phyloP scores from a whole-genome alignment of 2,329 filamentous ascomycete species.

The Aspergillus sp. region DNA sequence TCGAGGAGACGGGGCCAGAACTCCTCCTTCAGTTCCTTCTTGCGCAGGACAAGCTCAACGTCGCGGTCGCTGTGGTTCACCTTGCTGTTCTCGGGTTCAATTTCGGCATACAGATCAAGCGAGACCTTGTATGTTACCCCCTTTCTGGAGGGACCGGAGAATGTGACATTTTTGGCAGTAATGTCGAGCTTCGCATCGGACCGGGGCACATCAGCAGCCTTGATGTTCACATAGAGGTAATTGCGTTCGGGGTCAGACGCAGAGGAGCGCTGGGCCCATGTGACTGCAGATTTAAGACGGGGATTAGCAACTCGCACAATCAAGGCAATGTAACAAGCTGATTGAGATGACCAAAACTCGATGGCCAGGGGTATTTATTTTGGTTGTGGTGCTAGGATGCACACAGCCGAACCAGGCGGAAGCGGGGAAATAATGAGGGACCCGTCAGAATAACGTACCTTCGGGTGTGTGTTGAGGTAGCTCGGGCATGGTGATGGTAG shows the following conservation, averaged over 20 bases:
- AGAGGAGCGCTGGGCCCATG: slow-evolving; percentile 97
- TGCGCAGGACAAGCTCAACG: slow-evolving; percentile 86
- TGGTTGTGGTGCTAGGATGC: slow-evolving; percentile 6
- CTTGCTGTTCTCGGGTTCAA: slow-evolving; percentile 81
- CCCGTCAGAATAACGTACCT: slow-evolving; percentile 38
- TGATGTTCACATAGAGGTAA: slow-evolving; percentile 90
- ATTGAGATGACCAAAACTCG: slow-evolving; percentile 4
- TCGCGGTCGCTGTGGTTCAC: slow-evolving; percentile 85
- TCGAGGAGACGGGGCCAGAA: slow-evolving; percentile 96
- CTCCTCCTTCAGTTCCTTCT: slow-evolving; percentile 93
- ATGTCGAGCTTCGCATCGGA: slow-evolving; percentile 79
- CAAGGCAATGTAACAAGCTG: neutral
- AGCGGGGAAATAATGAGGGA: slow-evolving; percentile 31
- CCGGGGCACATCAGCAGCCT: slow-evolving; percentile 78
- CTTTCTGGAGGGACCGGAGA: slow-evolving; percentile 81
- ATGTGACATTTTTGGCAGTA: slow-evolving; percentile 72
- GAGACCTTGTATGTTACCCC: slow-evolving; percentile 85
- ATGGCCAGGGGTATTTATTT: neutral
- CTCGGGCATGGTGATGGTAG: slow-evolving; percentile 25
- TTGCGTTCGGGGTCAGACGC: slow-evolving; percentile 78
- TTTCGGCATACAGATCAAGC: slow-evolving; percentile 86
- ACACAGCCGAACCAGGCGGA: slow-evolving; percentile 15
- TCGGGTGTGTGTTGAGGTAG: slow-evolving; percentile 43
- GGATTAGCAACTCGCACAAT: slow-evolving; percentile 5
- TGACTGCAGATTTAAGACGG: slow-evolving; percentile 59